Evolutionary conservation across 257 asterid genomes (phyloP).

Genomic region (Rubia yunnanensis): DNA sequence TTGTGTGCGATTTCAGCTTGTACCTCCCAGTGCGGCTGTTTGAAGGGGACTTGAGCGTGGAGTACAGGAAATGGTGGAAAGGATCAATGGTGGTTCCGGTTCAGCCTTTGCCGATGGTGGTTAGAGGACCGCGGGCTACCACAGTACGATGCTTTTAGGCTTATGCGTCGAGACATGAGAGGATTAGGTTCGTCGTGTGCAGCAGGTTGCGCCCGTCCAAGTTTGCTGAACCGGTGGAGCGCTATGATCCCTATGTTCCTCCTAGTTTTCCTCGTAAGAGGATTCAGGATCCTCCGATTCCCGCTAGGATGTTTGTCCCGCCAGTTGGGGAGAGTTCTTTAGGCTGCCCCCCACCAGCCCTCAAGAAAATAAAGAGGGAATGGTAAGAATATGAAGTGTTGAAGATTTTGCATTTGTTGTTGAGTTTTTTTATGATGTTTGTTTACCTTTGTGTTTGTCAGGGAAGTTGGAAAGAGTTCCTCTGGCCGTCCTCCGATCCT

Average conservation of each 20-base stretch:
- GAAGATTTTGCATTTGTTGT: too few species aligned
- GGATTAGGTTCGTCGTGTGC: background rate
- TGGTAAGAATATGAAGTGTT: too few species aligned
- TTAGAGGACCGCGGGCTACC: background rate
- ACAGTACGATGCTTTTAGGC: background rate
- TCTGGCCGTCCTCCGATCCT: too few species aligned
- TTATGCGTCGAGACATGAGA: background rate
- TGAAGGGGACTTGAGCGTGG: slow-evolving; percentile 21
- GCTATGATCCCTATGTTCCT: slow-evolving; percentile 1
- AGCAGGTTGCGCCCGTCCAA: background rate
- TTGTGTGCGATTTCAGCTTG: background rate
- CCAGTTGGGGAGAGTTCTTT: too few species aligned
- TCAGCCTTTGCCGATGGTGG: slow-evolving; percentile 5
- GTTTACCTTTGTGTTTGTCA: too few species aligned
- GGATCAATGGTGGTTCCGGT: slow-evolving; percentile 10
- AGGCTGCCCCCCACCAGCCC: too few species aligned
- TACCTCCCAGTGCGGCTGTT: slow-evolving; percentile 21
- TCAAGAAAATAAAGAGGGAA: background rate
- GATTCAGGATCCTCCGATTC: background rate
- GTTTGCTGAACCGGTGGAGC: too few species aligned
- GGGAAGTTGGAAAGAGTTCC: background rate
- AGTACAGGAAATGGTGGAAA: slow-evolving; percentile 35
- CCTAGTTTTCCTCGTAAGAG: slow-evolving; percentile 16
- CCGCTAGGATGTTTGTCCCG: background rate
- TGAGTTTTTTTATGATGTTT: too few species aligned